Evolutionary conservation across 192 early-diverging fungal species (phyloP).

Genomic region (Backusella liffmaniae): DNA sequence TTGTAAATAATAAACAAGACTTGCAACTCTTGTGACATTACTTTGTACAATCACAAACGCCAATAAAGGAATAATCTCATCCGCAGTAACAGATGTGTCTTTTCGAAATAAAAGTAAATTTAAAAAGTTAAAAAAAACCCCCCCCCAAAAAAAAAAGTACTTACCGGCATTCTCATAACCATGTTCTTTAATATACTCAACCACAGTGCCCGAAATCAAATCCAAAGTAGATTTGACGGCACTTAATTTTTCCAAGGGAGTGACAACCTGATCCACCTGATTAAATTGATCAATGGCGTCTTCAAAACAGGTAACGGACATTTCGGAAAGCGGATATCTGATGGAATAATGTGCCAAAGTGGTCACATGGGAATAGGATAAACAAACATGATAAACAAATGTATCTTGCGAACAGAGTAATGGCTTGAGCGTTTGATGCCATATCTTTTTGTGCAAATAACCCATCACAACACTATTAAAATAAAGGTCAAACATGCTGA

Average conservation of each 20-base stretch:
- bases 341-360: conserved; percentile 38
- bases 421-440: conserved; percentile 45
- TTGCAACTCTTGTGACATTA: conserved; percentile 40
- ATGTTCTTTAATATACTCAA: conserved; percentile 35
- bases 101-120: too few relatives aligned
- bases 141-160: too few relatives aligned
- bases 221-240: conserved; percentile 48
- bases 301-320: conserved; percentile 32
- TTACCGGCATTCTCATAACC: conserved; percentile 7
- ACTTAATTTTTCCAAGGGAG: conserved; percentile 48
- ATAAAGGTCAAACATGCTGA: neutral
- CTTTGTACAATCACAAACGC: conserved; percentile 50
- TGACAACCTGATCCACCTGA: conserved; percentile 27
- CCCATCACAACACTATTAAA: conserved; percentile 45
- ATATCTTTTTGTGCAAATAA: conserved; percentile 54
- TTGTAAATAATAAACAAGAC: conserved; percentile 50
- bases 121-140: neutral
- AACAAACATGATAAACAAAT: conserved; percentile 36
- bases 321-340: conserved; percentile 34
- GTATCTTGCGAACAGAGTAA: conserved; percentile 41
- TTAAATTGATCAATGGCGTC: conserved; percentile 39
- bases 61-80: conserved; percentile 55
- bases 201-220: conserved; percentile 40
- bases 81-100: conserved; percentile 46
- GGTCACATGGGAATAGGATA: conserved; percentile 37